These are phyloP conservation scores for Tetragonia tetragonoides DNA, from an alignment of 148 eudicot species.

Conservation along the genomic window DNA sequence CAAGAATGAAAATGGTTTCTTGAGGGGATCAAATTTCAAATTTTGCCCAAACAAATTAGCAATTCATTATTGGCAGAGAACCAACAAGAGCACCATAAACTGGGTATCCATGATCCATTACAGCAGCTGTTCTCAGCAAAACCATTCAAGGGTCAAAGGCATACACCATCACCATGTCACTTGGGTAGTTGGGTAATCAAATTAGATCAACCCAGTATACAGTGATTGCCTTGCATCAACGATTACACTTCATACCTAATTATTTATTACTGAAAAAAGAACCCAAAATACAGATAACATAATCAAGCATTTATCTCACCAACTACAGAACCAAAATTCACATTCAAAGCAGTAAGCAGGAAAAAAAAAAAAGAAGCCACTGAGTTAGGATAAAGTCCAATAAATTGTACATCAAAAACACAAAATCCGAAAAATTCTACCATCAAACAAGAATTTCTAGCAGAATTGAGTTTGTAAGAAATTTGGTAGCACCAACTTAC, in stretches of 20 bases:
- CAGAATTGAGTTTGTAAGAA: not conserved
- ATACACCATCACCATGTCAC: not conserved
- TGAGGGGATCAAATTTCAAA: not conserved
- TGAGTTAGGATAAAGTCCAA: not conserved
- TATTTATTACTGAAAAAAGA: not conserved
- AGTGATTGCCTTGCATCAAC: not conserved
- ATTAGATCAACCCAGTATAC: not conserved
- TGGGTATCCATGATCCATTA: not conserved
- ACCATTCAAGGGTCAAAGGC: not conserved
- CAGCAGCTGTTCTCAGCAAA: not conserved
- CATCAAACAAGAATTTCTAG: not conserved
- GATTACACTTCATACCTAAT: not conserved
- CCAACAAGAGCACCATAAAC: not conserved
- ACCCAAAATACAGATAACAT: not conserved
- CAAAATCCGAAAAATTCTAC: not conserved
- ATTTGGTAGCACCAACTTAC: conserved; percentile 1
- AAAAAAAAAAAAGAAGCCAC: not conserved
- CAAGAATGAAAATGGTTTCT: not conserved
- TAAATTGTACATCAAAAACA: not conserved
- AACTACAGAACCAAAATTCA: conserved; percentile 3
- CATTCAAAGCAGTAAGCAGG: not conserved
- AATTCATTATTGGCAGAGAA: not conserved
- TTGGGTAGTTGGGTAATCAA: not conserved
- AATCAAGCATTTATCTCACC: not conserved
- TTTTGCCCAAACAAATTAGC: not conserved